These are phyloP conservation scores for Acrodontium crateriforme DNA, from an alignment of 2,329 filamentous ascomycete genomes.

Conservation along the genomic window DNA sequence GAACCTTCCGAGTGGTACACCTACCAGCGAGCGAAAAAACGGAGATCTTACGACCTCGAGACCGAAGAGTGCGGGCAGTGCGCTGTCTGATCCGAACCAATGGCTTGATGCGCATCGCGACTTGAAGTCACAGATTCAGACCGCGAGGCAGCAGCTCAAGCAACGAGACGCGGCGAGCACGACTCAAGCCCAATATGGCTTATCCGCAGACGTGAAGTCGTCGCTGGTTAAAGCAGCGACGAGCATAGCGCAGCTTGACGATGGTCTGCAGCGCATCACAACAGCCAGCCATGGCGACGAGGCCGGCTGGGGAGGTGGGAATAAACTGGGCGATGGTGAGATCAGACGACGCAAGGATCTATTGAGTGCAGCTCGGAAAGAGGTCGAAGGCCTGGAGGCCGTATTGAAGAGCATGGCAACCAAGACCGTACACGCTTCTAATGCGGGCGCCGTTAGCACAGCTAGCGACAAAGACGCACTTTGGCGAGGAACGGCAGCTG, in stretches of 20 bases:
- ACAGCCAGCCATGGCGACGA: conserved; percentile 23
- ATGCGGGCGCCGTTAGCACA: conserved; percentile 20
- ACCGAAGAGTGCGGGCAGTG: conserved; percentile 9
- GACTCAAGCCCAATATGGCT: conserved; percentile 45
- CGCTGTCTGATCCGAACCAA: conserved; percentile 38
- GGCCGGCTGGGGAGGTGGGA: conserved; percentile 25
- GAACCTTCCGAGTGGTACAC: conserved; percentile 45
- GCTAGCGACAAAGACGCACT: conserved; percentile 23
- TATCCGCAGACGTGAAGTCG: conserved; percentile 58
- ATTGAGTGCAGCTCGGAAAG: conserved; percentile 53
- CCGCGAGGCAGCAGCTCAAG: conserved; percentile 52
- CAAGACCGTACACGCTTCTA: conserved; percentile 23
- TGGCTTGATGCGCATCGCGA: conserved; percentile 68
- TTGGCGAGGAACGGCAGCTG: conserved; percentile 18
- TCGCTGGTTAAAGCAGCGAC: conserved; percentile 55
- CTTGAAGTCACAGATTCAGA: conserved; percentile 56
- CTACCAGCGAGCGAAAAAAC: conserved; percentile 11
- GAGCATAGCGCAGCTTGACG: conserved; percentile 48
- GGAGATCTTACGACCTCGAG: conserved; percentile 28
- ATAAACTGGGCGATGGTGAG: conserved; percentile 57
- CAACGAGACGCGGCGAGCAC: conserved; percentile 49
- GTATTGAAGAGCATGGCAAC: conserved; percentile 51
- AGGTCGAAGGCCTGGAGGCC: conserved; percentile 62
- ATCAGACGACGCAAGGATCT: conserved; percentile 57
- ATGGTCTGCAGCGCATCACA: conserved; percentile 41